A percentile compares a stretch with the other conserved stretches of the same genome.
phyloP scores from a whole-genome alignment of 2,329 filamentous ascomycete species.

The Diaporthe sp. region DNA sequence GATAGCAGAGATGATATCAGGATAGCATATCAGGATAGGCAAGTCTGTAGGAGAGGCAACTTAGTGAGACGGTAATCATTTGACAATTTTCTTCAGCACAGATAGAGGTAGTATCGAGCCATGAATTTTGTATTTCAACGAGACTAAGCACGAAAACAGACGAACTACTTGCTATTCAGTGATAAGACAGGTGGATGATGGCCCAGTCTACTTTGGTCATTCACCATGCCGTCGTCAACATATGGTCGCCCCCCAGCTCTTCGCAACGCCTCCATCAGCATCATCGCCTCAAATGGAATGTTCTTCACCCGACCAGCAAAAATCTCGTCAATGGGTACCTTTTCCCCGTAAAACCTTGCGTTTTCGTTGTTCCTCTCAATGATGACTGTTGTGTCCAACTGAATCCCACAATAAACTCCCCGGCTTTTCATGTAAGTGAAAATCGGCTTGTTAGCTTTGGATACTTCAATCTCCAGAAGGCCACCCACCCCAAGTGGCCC shows the following conservation, averaged over 20 bases:
- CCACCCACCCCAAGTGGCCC: constrained; percentile 68
- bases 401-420: constrained; percentile 77
- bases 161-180: too few relatives aligned
- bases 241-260: constrained; percentile 36
- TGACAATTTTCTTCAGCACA: too few relatives aligned
- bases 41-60: too few relatives aligned
- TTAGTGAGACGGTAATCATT: too few relatives aligned
- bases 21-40: too few relatives aligned
- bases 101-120: too few relatives aligned
- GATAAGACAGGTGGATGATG: too few relatives aligned
- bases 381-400: constrained; percentile 80
- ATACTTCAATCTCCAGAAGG: constrained; percentile 69
- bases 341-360: constrained; percentile 73
- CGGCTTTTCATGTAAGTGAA: constrained; percentile 80
- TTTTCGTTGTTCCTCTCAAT: constrained; percentile 79
- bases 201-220: too few relatives aligned
- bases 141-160: too few relatives aligned
- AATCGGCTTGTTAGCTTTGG: constrained; percentile 59
- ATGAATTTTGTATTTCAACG: too few relatives aligned
- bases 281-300: constrained; percentile 32
- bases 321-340: constrained; percentile 36
- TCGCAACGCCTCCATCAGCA: constrained; percentile 39
- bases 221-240: constrained; percentile 26
- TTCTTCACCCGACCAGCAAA: constrained; percentile 35
- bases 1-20: too few relatives aligned